Percentiles rank a stretch among this genome's conserved stretches.
Conservation (phyloP, 306 rosid species). For the Quercus mongolica region DNA sequence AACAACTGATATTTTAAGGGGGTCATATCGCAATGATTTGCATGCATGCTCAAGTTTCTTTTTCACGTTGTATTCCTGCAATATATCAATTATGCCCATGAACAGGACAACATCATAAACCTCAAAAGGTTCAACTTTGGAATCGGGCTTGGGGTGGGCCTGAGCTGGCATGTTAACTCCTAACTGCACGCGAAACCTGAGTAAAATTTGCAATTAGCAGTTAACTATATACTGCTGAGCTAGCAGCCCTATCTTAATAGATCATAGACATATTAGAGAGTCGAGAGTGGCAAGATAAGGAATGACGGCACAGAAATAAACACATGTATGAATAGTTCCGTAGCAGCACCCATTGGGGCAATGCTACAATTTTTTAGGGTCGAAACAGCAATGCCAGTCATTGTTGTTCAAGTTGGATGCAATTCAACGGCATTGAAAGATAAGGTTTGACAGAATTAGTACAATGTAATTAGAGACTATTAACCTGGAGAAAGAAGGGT, state of each 20-base stretch:
- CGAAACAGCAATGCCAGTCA: not conserved
- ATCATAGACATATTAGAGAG: not conserved
- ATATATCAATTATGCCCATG: conserved; percentile 90
- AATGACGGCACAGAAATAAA: too few species aligned
- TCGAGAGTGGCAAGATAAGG: too few species aligned
- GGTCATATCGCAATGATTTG: conserved; percentile 57
- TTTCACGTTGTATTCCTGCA: conserved; percentile 68
- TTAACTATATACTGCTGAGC: not conserved
- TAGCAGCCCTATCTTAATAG: not conserved
- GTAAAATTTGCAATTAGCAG: not conserved
- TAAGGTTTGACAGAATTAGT: not conserved
- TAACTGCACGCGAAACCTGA: conserved; percentile 84
- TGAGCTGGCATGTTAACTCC: conserved; percentile 99
- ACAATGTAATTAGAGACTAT: not conserved
- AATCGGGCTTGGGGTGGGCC: conserved; percentile 56
- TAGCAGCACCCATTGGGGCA: not conserved
- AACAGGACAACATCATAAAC: conserved; percentile 82
- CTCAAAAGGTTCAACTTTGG: conserved; percentile 75
- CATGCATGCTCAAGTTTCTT: conserved; percentile 75
- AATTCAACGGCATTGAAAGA: not conserved
- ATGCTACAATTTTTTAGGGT: not conserved
- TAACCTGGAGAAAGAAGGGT: not conserved
- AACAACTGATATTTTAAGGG: conserved; percentile 59
- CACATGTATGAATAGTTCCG: not conserved
- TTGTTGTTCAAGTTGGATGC: not conserved